These are phyloP conservation scores for Plantago major DNA, from an alignment of 257 asterid species.

Conservation along the genomic window DNA sequence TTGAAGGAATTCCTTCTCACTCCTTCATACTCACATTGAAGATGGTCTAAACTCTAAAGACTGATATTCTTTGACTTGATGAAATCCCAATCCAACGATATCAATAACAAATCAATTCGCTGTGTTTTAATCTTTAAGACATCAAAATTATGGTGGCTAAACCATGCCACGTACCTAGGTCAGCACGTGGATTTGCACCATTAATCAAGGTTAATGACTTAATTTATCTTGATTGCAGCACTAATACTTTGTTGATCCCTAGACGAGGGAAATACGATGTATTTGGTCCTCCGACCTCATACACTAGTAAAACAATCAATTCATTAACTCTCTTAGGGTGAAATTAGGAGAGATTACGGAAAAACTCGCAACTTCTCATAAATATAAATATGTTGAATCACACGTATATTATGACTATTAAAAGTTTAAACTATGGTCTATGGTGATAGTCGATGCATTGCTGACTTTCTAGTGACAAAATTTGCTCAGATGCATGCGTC, in stretches of 20 bases:
- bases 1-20: too few species aligned
- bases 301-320: too few species aligned
- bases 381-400: too few species aligned
- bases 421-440: too few species aligned
- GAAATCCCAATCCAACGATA: slow-evolving; percentile 1
- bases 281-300: slow-evolving; percentile 29
- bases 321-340: too few species aligned
- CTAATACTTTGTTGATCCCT: slow-evolving; percentile 50
- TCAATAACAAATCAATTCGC: not conserved
- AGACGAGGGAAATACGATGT: slow-evolving; percentile 37
- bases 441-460: too few species aligned
- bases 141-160: slow-evolving; percentile 10
- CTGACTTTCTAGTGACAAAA: too few species aligned
- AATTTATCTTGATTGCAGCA: slow-evolving; percentile 18
- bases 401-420: too few species aligned
- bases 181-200: slow-evolving; percentile 31
- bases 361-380: too few species aligned
- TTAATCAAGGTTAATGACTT: slow-evolving; percentile 4
- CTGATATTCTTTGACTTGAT: not conserved
- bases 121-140: slow-evolving; percentile 12
- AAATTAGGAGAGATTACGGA: too few species aligned
- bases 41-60: slow-evolving; percentile 18
- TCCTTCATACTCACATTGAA: too few species aligned
- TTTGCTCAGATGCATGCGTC: too few species aligned
- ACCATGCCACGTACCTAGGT: slow-evolving; percentile 32